These are phyloP conservation scores for Lactuca sativa DNA, from an alignment of 129 eudicot species.

Conservation along the genomic window DNA sequence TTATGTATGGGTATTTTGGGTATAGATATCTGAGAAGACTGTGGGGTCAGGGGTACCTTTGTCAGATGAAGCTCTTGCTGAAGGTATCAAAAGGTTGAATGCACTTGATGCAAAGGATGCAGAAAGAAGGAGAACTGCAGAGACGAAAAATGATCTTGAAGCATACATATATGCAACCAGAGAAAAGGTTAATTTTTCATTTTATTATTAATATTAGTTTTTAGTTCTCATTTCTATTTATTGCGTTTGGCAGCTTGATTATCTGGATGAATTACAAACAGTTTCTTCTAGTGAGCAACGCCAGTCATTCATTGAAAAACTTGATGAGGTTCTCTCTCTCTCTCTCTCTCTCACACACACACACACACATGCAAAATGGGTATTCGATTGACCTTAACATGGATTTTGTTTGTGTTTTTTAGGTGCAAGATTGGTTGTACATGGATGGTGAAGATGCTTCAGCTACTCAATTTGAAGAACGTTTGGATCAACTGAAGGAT, in stretches of 20 bases:
- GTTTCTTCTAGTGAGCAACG: slow-evolving; percentile 80
- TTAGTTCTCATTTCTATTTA: slow-evolving; percentile 20
- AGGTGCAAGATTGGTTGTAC: slow-evolving; percentile 99
- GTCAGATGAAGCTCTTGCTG: slow-evolving; percentile 64
- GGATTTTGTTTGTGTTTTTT: slow-evolving; percentile 22
- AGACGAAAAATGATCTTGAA: slow-evolving; percentile 88
- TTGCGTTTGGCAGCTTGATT: slow-evolving; percentile 61
- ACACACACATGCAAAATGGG: not conserved
- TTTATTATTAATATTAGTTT: not conserved
- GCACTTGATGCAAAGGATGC: slow-evolving; percentile 86
- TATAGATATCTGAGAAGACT: slow-evolving; percentile 75
- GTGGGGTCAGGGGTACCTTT: slow-evolving; percentile 66
- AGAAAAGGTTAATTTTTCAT: slow-evolving; percentile 57
- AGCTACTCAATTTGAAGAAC: slow-evolving; percentile 82
- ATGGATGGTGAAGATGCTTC: slow-evolving; percentile 99
- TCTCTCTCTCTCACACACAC: slow-evolving; percentile 22
- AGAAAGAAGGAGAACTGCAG: slow-evolving; percentile 92
- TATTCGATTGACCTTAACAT: slow-evolving; percentile 1
- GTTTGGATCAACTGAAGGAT: slow-evolving; percentile 65
- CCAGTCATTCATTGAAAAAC: slow-evolving; percentile 66
- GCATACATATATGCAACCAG: slow-evolving; percentile 86
- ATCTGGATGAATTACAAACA: slow-evolving; percentile 61
- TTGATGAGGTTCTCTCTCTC: slow-evolving; percentile 70
- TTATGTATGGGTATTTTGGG: slow-evolving; percentile 15
- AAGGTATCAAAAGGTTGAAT: slow-evolving; percentile 62